A percentile compares a stretch with the other conserved stretches of the same genome.
These are phyloP conservation scores for Apophysomyces trapeziformis DNA, from an alignment of 371 early-diverging fungal genomes.

Conservation along the genomic window DNA sequence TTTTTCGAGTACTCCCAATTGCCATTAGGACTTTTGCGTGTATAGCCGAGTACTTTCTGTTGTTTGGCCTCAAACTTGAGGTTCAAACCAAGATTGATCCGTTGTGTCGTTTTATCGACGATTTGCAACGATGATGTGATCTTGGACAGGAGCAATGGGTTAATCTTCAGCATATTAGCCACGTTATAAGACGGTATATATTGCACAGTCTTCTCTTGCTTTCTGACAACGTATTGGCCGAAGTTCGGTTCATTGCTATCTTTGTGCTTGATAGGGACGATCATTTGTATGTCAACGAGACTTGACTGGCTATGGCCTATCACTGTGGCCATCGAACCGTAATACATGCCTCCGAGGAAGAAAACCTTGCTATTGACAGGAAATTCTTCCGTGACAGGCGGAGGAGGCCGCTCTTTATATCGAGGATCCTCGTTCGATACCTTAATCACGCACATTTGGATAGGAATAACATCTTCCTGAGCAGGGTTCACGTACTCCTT, in stretches of 20 bases:
- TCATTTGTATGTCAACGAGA: constrained; percentile 54
- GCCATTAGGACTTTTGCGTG: constrained; percentile 66
- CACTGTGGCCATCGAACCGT: constrained; percentile 81
- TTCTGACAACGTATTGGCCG: constrained; percentile 56
- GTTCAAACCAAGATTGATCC: constrained; percentile 82
- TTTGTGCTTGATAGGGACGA: constrained; percentile 37
- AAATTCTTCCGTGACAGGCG: constrained; percentile 64
- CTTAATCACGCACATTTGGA: constrained; percentile 71
- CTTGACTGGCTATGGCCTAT: constrained; percentile 56
- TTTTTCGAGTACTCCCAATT: constrained; percentile 88
- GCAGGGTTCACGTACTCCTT: constrained; percentile 79
- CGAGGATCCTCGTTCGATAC: constrained; percentile 75
- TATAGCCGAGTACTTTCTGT: constrained; percentile 86
- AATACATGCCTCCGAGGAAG: constrained; percentile 66
- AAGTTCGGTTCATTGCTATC: constrained; percentile 57
- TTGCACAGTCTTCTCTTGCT: constrained; percentile 35
- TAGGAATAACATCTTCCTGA: constrained; percentile 66
- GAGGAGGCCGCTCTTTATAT: constrained; percentile 61
- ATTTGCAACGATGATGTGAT: constrained; percentile 84
- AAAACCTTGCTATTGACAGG: constrained; percentile 72
- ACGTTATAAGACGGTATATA: constrained; percentile 74
- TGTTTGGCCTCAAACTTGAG: constrained; percentile 89
- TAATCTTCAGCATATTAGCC: constrained; percentile 65
- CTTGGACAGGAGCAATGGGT: constrained; percentile 73
- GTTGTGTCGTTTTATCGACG: constrained; percentile 54